These are phyloP conservation scores for Phenoliferia sp. DNA, from an alignment of 1,284 basidiomycete species.

Conservation along the genomic window DNA sequence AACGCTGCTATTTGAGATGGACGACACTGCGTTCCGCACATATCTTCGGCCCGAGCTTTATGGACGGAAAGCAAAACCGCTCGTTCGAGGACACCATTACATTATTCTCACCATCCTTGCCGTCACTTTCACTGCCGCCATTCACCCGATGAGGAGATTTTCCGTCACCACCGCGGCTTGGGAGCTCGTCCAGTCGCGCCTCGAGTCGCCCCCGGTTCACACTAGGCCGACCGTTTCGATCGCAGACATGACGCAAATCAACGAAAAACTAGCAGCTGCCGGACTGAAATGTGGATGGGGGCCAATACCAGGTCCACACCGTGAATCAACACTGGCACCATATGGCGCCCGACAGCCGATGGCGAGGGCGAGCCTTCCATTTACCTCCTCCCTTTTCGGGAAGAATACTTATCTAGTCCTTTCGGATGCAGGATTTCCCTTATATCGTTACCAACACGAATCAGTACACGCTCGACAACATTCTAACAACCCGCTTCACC, in stretches of 20 bases:
- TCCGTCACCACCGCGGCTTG: conserved; percentile 19
- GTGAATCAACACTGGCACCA: conserved; percentile 18
- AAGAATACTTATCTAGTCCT: background rate
- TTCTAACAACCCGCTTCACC: conserved; percentile 24
- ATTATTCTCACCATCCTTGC: conserved; percentile 16
- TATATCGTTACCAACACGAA: conserved; percentile 26
- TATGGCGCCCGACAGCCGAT: conserved; percentile 10
- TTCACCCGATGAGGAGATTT: conserved; percentile 12
- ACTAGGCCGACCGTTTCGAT: conserved; percentile 23
- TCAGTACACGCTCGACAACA: conserved; percentile 32
- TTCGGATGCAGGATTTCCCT: conserved; percentile 23
- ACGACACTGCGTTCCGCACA: conserved; percentile 6
- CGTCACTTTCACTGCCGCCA: conserved; percentile 9
- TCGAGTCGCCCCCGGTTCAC: background rate
- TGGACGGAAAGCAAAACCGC: conserved; percentile 4
- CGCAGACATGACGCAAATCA: conserved; percentile 26
- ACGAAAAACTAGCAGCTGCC: conserved; percentile 3
- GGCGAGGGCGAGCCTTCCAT: background rate
- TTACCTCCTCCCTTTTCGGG: background rate
- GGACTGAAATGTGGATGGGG: conserved; percentile 22
- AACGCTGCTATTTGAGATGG: conserved; percentile 38
- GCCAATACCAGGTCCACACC: background rate
- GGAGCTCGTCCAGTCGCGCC: conserved; percentile 9
- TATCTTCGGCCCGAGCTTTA: background rate
- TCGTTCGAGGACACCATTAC: conserved; percentile 20